These are phyloP conservation scores for Phytopythium vexans DNA, from an alignment of 352 stramenopile species.

Conservation along the genomic window DNA sequence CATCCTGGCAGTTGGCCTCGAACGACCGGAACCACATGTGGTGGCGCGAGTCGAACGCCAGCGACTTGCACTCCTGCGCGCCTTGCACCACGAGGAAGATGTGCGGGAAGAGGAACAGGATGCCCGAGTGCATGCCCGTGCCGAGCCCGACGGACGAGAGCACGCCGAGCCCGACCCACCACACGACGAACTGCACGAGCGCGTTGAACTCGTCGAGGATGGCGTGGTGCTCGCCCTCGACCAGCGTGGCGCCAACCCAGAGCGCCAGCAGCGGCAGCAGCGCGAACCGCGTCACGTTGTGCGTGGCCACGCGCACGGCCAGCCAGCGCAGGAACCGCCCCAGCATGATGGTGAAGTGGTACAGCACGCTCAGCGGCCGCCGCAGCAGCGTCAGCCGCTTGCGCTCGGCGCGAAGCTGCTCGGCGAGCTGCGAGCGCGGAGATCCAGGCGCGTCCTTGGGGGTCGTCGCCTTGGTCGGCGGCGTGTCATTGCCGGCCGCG, in stretches of 20 bases:
- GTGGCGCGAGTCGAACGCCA: constrained; percentile 84
- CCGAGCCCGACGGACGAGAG: constrained; percentile 93
- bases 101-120: constrained; percentile 94
- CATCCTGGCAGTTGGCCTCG: constrained; percentile 57
- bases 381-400: constrained; percentile 85
- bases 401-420: constrained; percentile 66
- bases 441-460: constrained; percentile 4
- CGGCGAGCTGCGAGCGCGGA: constrained; percentile 21
- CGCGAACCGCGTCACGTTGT: constrained; percentile 76
- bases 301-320: constrained; percentile 50
- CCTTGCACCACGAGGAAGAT: constrained; percentile 92
- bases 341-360: constrained; percentile 82
- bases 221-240: constrained; percentile 65
- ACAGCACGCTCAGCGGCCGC: constrained; percentile 65
- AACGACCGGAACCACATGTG: constrained; percentile 92
- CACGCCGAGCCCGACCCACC: constrained; percentile 93
- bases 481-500: not conserved
- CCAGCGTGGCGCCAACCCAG: constrained; percentile 65
- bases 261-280: constrained; percentile 64
- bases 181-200: constrained; percentile 87
- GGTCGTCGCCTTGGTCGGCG: not conserved
- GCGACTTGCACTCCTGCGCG: constrained; percentile 81
- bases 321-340: constrained; percentile 76
- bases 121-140: constrained; percentile 92
- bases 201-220: constrained; percentile 84